A percentile compares a stretch with the other conserved stretches of the same genome.
phyloP scores from a whole-genome alignment of 2,329 filamentous ascomycete species.

The Aureobasidium uvarum region DNA sequence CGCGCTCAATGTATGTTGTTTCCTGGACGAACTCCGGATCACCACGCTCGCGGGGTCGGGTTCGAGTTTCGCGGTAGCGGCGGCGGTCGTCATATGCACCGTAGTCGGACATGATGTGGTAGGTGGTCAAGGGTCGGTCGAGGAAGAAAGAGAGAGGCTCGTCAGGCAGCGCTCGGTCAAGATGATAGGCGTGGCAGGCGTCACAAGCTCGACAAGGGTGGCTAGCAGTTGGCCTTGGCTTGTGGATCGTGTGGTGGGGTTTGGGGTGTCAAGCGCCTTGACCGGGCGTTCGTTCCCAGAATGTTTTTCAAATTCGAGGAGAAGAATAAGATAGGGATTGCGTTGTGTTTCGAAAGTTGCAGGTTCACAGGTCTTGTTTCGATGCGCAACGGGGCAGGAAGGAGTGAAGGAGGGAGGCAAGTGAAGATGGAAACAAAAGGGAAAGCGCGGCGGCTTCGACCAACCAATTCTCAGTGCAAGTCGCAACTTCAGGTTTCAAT shows the following conservation, averaged over 20 bases:
- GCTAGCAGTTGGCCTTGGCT: not conserved
- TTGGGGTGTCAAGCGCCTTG: constrained; percentile 9
- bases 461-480: constrained; percentile 6
- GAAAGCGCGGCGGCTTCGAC: constrained; percentile 13
- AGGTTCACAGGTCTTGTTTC: constrained; percentile 2
- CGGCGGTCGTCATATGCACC: constrained; percentile 49
- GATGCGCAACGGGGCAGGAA: not conserved
- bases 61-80: constrained; percentile 44
- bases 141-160: constrained; percentile 16
- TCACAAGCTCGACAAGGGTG: constrained; percentile 18
- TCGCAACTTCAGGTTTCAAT: constrained; percentile 13
- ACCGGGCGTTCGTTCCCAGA: not conserved
- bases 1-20: constrained; percentile 51
- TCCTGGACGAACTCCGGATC: constrained; percentile 53
- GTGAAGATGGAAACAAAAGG: constrained; percentile 2
- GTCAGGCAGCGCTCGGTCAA: not conserved
- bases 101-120: constrained; percentile 49
- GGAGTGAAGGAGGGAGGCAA: constrained; percentile 1
- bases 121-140: constrained; percentile 16
- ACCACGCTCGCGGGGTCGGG: constrained; percentile 47
- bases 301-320: not conserved
- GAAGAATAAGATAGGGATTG: constrained; percentile 19
- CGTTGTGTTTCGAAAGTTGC: not conserved
- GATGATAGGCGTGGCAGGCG: constrained; percentile 11
- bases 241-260: constrained; percentile 18